Base-by-base conservation (phyloP, 1,284 basidiomycete species). In the Papiliotrema nemorosa region DNA sequence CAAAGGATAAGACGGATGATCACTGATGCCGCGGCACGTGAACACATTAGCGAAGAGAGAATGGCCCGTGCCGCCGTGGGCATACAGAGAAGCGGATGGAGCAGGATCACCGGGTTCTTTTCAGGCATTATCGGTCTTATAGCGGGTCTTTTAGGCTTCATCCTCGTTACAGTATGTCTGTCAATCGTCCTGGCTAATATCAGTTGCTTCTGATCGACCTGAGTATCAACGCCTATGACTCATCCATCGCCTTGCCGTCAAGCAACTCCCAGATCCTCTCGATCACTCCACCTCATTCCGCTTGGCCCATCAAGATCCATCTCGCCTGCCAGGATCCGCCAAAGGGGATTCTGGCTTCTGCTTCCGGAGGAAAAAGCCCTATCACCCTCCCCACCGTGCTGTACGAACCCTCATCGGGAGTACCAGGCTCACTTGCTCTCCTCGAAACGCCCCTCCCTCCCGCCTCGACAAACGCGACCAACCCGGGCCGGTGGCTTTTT, bases 131-230 rank as follows among this genome's bases (percentile, higher is more conserved):
- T 66, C n/a, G 69, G 64, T 10, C 55, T 72, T n/a, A 50, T 67
- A 7, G 62, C 63, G 21, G 65, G 67, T 27, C 47, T 73, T 21
- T 54, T 57, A 1, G 66, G 67, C 10, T 45, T 64, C 43, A 58
- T 63, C 24, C 46, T 69, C 21, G 58, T 70, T 29, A 48, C 56
- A 3, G 70, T 73, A 43, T 61, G 70, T 60, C 25, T 10, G 14
- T 22, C 2, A 3, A 2, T 20, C 26, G 12, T 20, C 38, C 13
- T 24, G 16, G 2, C 29, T 3, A 26, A 39, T 21, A 18, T 21
- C n/a, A 73, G 70, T 50, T 73, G n/a, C 53, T 73, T 16, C 54
- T 69, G 27, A 54, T 69, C 46, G 69, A 73, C 54, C 44, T 71
- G 26, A 67, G 64, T n/a, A 63, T 73, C 39, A 49, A 54, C 2